Conservation (phyloP, 2,329 filamentous ascomycete species). For the Penicillium sp. region DNA sequence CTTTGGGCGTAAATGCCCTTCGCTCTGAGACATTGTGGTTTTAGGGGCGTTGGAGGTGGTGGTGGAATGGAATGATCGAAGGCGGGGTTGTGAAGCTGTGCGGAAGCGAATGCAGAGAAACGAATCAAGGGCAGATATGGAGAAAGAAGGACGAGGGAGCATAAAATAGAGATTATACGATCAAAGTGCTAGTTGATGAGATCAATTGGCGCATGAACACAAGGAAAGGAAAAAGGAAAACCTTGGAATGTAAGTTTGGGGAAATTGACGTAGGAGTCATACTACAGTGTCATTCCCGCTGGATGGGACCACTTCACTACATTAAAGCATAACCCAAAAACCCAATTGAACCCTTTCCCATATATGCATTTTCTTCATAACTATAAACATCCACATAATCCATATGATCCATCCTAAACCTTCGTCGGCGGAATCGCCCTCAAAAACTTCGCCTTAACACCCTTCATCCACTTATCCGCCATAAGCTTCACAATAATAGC, state of each 20-base stretch:
- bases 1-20: constrained; percentile 34
- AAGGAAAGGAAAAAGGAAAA: background rate
- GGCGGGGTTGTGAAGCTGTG: constrained; percentile 13
- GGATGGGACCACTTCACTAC: background rate
- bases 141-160: constrained; percentile 1
- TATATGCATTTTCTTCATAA: background rate
- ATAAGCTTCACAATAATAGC: constrained; percentile 15
- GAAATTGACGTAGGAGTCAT: background rate
- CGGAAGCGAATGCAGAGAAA: constrained; percentile 14
- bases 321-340: too few relatives aligned
- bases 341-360: too few relatives aligned
- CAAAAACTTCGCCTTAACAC: constrained; percentile 11
- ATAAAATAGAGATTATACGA: background rate
- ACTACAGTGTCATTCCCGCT: too few relatives aligned
- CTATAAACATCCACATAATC: background rate
- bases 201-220: background rate
- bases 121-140: constrained; percentile 4
- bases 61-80: background rate
- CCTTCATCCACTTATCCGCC: constrained; percentile 7
- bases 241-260: background rate
- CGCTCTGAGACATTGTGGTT: constrained; percentile 13
- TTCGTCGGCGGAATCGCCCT: background rate
- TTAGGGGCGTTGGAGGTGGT: background rate
- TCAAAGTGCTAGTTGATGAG: background rate
- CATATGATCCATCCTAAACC: too few relatives aligned